Evolutionary conservation across 192 early-diverging fungal genomes (phyloP).

Genomic region (Paraglomus brasilianum): DNA sequence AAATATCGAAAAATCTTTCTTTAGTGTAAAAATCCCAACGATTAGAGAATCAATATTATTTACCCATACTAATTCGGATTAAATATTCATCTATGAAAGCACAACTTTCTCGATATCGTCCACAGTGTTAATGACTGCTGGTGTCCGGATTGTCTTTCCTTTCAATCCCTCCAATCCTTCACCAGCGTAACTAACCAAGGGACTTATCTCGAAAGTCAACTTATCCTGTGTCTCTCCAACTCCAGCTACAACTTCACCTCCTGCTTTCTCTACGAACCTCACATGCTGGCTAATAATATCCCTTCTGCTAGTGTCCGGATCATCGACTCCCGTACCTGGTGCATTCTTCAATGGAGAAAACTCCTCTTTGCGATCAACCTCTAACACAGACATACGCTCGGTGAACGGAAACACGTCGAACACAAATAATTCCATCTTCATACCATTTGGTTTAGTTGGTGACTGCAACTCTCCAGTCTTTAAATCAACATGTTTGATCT

Average conservation of each 20-base stretch:
- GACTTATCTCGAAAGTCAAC: conserved; percentile 79
- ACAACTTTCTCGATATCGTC: conserved; percentile 34
- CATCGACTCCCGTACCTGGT: conserved; percentile 81
- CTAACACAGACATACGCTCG: conserved; percentile 85
- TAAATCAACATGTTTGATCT: conserved; percentile 89
- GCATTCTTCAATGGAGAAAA: conserved; percentile 99
- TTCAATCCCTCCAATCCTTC: conserved; percentile 83
- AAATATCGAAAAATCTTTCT: too few relatives aligned
- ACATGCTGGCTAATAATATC: conserved; percentile 88
- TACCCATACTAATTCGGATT: too few relatives aligned
- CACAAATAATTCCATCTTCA: conserved; percentile 99
- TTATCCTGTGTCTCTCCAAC: conserved; percentile 40
- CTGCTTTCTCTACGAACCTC: conserved; percentile 82
- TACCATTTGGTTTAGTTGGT: conserved; percentile 86
- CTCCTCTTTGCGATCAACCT: conserved; percentile 90
- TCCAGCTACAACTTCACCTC: conserved; percentile 69
- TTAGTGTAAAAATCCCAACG: too few relatives aligned
- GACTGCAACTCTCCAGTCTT: conserved; percentile 64
- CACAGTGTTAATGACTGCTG: conserved; percentile 44
- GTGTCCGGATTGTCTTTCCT: conserved; percentile 67
- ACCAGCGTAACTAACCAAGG: conserved; percentile 88
- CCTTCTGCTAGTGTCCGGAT: conserved; percentile 88
- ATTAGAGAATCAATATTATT: too few relatives aligned
- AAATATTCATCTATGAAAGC: too few relatives aligned
- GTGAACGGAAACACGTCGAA: conserved; percentile 98